A percentile compares a stretch with the other conserved stretches of the same genome.
These are phyloP conservation scores for Rhodamnia rubescens DNA, from an alignment of 345 rosid genomes.

Conservation along the genomic window DNA sequence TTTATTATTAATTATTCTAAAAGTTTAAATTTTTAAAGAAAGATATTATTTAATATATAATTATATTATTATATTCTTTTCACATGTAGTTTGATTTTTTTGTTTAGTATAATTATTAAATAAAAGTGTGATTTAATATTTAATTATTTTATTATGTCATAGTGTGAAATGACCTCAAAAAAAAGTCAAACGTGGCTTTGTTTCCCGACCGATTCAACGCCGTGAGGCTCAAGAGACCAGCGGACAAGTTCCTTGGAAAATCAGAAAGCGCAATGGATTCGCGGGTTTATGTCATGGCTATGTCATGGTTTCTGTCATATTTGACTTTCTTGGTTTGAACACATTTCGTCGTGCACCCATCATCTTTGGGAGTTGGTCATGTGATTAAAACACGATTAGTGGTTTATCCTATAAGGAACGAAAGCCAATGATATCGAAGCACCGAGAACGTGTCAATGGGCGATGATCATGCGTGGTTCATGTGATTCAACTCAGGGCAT, in stretches of 20 bases:
- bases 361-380: neutral
- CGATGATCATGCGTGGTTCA: neutral
- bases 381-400: neutral
- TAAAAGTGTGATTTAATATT: no score
- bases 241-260: neutral
- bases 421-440: neutral
- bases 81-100: fast-evolving
- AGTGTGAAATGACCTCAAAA: neutral
- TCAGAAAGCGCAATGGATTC: neutral
- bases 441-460: neutral
- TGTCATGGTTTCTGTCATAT: neutral
- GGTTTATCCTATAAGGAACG: neutral
- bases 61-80: no score
- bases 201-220: neutral
- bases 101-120: no score
- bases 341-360: neutral
- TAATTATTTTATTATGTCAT: no score
- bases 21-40: fast-evolving
- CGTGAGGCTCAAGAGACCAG: neutral
- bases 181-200: neutral
- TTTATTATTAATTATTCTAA: no score
- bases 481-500: neutral
- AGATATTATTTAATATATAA: no score
- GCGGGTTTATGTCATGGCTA: neutral
- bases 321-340: neutral